Conservation (phyloP, 2,329 filamentous ascomycete genomes). For the Penicillium polonicum region DNA sequence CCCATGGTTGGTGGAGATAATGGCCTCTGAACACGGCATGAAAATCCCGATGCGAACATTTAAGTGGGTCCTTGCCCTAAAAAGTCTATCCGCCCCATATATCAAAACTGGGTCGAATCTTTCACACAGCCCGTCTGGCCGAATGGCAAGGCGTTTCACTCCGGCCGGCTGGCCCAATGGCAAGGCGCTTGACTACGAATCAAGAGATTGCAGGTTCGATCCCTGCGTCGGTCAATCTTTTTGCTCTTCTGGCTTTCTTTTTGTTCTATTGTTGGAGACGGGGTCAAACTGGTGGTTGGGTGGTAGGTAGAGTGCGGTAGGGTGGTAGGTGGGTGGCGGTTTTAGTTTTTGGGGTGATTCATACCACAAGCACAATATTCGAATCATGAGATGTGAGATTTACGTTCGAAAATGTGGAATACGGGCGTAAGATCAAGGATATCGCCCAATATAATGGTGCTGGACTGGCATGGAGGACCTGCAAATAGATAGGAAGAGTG, state of each 20-base stretch:
- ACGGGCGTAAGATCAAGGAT: not conserved
- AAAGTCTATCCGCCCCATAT: not conserved
- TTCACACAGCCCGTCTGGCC: conserved; percentile 36
- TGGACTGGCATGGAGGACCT: not conserved
- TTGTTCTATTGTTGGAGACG: not conserved
- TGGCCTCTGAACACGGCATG: not conserved
- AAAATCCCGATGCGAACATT: not conserved
- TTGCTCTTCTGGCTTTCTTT: conserved; percentile 6
- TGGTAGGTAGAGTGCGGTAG: too few species aligned
- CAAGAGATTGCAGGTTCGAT: conserved; percentile 53
- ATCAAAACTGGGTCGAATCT: not conserved
- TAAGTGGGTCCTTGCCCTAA: conserved; percentile 1
- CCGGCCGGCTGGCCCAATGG: conserved; percentile 47
- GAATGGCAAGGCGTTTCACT: conserved; percentile 35
- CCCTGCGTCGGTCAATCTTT: conserved; percentile 40
- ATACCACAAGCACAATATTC: not conserved
- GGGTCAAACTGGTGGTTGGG: not conserved
- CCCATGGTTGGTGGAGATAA: not conserved
- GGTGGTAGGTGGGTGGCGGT: not conserved
- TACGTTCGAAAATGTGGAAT: not conserved
- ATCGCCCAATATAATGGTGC: not conserved
- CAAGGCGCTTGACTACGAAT: conserved; percentile 55
- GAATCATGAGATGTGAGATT: not conserved
- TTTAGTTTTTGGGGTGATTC: not conserved
- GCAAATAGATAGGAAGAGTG: not conserved